A percentile compares a stretch with the other conserved stretches of the same genome.
These are phyloP conservation scores for Trypanosoma mega DNA, from an alignment of 208 protist genomes.

Conservation along the genomic window DNA sequence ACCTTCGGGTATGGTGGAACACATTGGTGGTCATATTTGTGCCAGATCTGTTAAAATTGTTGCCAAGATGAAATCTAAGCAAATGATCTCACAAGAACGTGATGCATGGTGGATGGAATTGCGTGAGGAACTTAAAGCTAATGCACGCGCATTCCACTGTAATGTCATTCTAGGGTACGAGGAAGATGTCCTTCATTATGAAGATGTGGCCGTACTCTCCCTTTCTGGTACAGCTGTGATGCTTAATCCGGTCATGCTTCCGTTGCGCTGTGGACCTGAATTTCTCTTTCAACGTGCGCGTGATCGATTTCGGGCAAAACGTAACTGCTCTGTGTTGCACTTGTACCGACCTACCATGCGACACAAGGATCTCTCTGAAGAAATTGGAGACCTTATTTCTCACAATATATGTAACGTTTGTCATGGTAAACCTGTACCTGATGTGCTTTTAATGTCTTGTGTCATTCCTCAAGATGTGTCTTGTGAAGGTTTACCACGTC, in stretches of 20 bases:
- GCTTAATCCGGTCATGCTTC: conserved; percentile 52
- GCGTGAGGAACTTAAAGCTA: conserved; percentile 86
- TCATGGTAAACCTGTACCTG: conserved; percentile 62
- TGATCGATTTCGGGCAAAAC: conserved; percentile 38
- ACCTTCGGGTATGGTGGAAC: conserved; percentile 67
- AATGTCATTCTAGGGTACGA: conserved; percentile 91
- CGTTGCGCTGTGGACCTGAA: conserved; percentile 68
- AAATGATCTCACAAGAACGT: conserved; percentile 84
- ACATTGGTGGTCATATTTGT: conserved; percentile 87
- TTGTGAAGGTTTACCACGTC: conserved; percentile 54
- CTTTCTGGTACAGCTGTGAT: conserved; percentile 90
- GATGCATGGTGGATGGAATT: conserved; percentile 94
- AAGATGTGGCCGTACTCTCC: conserved; percentile 86
- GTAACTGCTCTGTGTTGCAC: conserved; percentile 69
- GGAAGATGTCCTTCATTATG: conserved; percentile 81
- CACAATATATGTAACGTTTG: conserved; percentile 67
- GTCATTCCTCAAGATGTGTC: conserved; percentile 71
- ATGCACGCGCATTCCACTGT: conserved; percentile 88
- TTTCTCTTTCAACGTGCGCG: conserved; percentile 51
- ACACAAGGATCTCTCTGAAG: conserved; percentile 23
- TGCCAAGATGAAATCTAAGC: conserved; percentile 77
- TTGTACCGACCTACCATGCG: conserved; percentile 30
- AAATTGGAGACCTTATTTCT: conserved; percentile 41
- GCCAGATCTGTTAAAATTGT: conserved; percentile 90
- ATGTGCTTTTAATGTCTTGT: conserved; percentile 81